These are phyloP conservation scores for Paramarasmius palmivorus DNA, from an alignment of 1,284 basidiomycete species.

Conservation along the genomic window DNA sequence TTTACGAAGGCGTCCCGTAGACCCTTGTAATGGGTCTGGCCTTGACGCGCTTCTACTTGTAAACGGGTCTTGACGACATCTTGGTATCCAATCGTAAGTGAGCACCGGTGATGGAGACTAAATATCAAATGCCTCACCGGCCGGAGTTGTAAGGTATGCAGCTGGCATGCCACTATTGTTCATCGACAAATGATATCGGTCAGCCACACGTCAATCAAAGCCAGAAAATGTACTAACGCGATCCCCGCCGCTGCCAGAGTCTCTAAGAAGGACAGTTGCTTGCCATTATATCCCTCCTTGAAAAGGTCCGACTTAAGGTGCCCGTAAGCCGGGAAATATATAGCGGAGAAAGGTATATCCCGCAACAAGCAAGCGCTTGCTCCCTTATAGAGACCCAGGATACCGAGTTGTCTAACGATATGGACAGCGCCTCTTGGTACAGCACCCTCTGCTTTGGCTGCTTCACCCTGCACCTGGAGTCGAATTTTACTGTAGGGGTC, in stretches of 20 bases:
- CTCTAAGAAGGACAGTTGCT: conserved; percentile 90
- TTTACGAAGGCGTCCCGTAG: conserved; percentile 87
- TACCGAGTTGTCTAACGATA: conserved; percentile 90
- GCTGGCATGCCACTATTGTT: conserved; percentile 88
- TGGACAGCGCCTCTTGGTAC: conserved; percentile 85
- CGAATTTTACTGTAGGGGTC: conserved; percentile 81
- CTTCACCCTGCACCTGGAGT: conserved; percentile 94
- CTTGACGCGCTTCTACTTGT: conserved; percentile 93
- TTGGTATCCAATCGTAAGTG: conserved; percentile 30
- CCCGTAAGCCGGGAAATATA: conserved; percentile 81
- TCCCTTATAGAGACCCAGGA: conserved; percentile 92
- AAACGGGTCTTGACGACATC: conserved; percentile 99
- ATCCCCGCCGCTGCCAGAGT: conserved; percentile 83
- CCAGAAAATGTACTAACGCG: conserved; percentile 54
- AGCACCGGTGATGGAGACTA: conserved; percentile 20
- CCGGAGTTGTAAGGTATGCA: conserved; percentile 83
- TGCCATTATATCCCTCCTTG: conserved; percentile 94
- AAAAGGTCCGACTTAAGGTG: conserved; percentile 93
- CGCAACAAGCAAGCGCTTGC: conserved; percentile 86
- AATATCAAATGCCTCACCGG: conserved; percentile 49
- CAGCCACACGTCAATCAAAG: conserved; percentile 20
- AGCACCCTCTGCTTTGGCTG: conserved; percentile 81
- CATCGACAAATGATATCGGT: conserved; percentile 24
- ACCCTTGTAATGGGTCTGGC: conserved; percentile 93
- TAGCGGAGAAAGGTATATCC: conserved; percentile 93